Base-by-base conservation (phyloP, 495 filamentous ascomycete genomes). In the Extremus antarcticus region DNA sequence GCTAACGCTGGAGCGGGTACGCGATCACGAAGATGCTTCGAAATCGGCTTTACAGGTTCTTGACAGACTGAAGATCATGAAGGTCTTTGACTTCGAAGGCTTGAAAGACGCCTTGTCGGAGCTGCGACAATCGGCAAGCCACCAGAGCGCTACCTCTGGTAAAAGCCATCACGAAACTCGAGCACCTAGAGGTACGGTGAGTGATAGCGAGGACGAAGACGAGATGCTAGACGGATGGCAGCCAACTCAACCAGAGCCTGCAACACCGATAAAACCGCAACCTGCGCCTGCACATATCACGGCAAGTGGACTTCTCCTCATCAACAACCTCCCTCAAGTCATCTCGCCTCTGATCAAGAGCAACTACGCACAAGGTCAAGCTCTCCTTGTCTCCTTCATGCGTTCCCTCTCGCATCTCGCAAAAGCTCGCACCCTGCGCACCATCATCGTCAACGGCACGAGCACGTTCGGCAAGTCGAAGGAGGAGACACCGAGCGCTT, bases 11-110 rank as follows among this genome's bases (percentile, higher is more conserved):
- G n/a, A n/a, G n/a, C n/a, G n/a, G n/a, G 10, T 1, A 17, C 13
- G 17, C 13, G 13, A 7, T 32, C 51, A 22, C 41, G 38, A 38
- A 1, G 10, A 52, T 29, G 29, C 49, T 13, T 11, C 43, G 29
- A 22, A 53, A 32, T 21, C 43, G 15, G 51, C 57, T 3, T 35
- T 53, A 25, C 17, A 9, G n/a, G 72, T 72, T 50, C 66, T 85
- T 0, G 75, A 78, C 39, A 65, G 68, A 22, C 70, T 81, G 9
- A 70, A 69, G 21, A 74, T 85, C 39, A 76, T 79, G 54, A 62
- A 76, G 2, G 74, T 84, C 4, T 83, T 83, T 62, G 80, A 85
- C 57, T 60, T 80, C 19, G 71, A 77, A 51, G 81, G 80, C 2
- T 52, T 84, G 23, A 72, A 65, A 68, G 80, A 85, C 62, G 76